phyloP scores from a whole-genome alignment of 2,329 filamentous ascomycete genomes.

The Fusarium sp. region DNA sequence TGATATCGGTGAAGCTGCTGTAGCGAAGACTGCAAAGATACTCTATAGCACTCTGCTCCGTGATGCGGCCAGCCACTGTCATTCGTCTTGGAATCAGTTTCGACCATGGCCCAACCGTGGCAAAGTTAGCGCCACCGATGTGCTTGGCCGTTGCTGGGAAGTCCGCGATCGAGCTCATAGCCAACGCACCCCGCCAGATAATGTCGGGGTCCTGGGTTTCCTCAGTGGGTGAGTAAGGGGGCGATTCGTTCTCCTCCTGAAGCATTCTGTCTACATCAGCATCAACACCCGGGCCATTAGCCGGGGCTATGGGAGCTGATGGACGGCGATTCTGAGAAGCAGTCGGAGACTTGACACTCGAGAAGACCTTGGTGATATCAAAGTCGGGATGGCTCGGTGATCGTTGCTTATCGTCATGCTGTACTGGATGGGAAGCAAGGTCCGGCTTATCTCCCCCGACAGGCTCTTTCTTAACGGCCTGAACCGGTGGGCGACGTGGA shows the following conservation, averaged over 20 bases:
- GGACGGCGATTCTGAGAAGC: slow-evolving; percentile 56
- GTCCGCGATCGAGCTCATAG: slow-evolving; percentile 79
- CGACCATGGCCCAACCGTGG: slow-evolving; percentile 70
- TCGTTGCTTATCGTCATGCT: slow-evolving; percentile 55
- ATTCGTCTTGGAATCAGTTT: slow-evolving; percentile 75
- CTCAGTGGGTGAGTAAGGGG: slow-evolving; percentile 83
- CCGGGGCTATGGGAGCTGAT: slow-evolving; percentile 56
- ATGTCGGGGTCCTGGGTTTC: slow-evolving; percentile 71
- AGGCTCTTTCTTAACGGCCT: slow-evolving; percentile 50
- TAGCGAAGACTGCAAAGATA: slow-evolving; percentile 90
- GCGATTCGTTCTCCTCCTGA: slow-evolving; percentile 79
- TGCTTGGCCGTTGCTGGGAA: slow-evolving; percentile 81
- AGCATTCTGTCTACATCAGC: slow-evolving; percentile 90
- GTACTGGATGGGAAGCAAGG: slow-evolving; percentile 45
- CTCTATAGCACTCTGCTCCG: slow-evolving; percentile 81
- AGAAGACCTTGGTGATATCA: slow-evolving; percentile 86
- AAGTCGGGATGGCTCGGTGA: slow-evolving; percentile 69
- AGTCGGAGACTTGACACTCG: slow-evolving; percentile 78
- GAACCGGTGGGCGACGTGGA: slow-evolving; percentile 35
- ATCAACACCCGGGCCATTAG: slow-evolving; percentile 72
- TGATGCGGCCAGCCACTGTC: slow-evolving; percentile 79
- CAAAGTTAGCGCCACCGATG: slow-evolving; percentile 82
- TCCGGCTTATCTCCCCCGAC: slow-evolving; percentile 37
- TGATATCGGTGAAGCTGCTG: slow-evolving; percentile 81
- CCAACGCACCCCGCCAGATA: slow-evolving; percentile 78